Conservation (phyloP, 2,329 filamentous ascomycete species). For the Daldinia sp. region DNA sequence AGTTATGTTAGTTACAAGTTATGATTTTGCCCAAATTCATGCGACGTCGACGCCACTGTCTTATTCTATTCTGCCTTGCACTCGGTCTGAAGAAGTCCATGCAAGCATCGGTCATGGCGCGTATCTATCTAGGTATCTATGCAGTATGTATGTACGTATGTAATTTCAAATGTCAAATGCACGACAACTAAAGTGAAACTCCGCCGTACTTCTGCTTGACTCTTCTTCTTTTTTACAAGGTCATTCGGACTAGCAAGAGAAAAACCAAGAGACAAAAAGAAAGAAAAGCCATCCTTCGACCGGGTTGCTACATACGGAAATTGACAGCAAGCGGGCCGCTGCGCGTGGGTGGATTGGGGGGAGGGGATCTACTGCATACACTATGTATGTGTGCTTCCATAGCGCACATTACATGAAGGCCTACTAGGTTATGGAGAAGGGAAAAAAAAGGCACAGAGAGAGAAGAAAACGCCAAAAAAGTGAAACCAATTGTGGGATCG, state of each 20-base stretch:
- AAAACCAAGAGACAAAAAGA: background rate
- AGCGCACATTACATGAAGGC: background rate
- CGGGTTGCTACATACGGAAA: slow-evolving; percentile 15
- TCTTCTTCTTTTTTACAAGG: background rate
- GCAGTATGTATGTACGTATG: background rate
- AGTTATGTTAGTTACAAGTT: background rate
- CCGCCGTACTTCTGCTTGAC: slow-evolving; percentile 8
- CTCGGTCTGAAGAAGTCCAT: slow-evolving; percentile 7
- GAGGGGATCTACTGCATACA: slow-evolving; percentile 8
- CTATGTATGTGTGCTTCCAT: slow-evolving; percentile 1
- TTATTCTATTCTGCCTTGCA: slow-evolving; percentile 24
- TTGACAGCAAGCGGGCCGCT: slow-evolving; percentile 9
- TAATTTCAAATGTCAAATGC: slow-evolving; percentile 12
- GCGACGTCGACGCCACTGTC: slow-evolving; percentile 27
- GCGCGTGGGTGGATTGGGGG: background rate
- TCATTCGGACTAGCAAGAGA: background rate
- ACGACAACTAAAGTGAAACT: slow-evolving; percentile 33
- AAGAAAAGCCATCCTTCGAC: slow-evolving; percentile 6
- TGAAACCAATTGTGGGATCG: slow-evolving; percentile 9
- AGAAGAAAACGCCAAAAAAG: background rate
- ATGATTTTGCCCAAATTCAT: slow-evolving; percentile 34
- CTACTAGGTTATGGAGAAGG: background rate
- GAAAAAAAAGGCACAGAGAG: background rate
- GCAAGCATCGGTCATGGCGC: slow-evolving; percentile 3
- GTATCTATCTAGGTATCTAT: background rate